Conservation (phyloP, 176 grass and related monocot genomes). For the Oryza nivara region DNA sequence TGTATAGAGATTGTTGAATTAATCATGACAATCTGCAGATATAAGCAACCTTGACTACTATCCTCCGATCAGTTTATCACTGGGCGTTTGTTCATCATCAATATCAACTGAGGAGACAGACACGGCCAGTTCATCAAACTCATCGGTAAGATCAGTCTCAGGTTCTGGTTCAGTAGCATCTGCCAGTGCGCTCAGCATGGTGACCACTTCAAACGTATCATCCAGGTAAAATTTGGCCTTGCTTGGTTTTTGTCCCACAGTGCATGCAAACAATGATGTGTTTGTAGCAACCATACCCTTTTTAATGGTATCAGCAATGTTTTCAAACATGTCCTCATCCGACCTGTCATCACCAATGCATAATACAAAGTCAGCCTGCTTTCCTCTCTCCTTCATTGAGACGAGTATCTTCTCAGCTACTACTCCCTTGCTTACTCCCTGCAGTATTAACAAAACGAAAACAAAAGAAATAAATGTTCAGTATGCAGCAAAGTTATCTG, state of each 20-base stretch:
- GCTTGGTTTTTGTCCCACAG: conserved; percentile 96
- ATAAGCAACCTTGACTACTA: conserved; percentile 38
- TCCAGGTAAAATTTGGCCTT: conserved; percentile 99
- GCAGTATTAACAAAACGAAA: conserved; percentile 35
- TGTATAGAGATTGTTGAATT: conserved; percentile 40
- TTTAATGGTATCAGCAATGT: conserved; percentile 63
- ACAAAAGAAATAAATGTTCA: conserved; percentile 13
- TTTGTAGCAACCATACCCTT: conserved; percentile 63
- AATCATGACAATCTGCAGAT: conserved; percentile 40
- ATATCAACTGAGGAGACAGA: conserved; percentile 43
- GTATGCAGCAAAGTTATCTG: neutral
- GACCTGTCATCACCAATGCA: conserved; percentile 95
- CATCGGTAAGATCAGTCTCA: conserved; percentile 10
- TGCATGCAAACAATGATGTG: conserved; percentile 82
- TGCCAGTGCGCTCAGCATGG: conserved; percentile 71
- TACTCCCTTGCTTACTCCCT: conserved; percentile 92
- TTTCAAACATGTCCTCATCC: conserved; percentile 96
- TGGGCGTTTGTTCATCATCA: conserved; percentile 37
- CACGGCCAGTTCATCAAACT: conserved; percentile 18
- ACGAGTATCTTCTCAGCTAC: conserved; percentile 81
- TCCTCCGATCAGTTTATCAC: conserved; percentile 41
- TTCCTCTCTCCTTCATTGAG: conserved; percentile 74
- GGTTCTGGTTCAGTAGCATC: conserved; percentile 60
- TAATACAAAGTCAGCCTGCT: conserved; percentile 77
- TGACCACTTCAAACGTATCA: conserved; percentile 87